Percentiles rank a stretch among this genome's conserved stretches.
Conservation (phyloP, 176 grass and related monocot genomes). For the Carex scoparia region DNA sequence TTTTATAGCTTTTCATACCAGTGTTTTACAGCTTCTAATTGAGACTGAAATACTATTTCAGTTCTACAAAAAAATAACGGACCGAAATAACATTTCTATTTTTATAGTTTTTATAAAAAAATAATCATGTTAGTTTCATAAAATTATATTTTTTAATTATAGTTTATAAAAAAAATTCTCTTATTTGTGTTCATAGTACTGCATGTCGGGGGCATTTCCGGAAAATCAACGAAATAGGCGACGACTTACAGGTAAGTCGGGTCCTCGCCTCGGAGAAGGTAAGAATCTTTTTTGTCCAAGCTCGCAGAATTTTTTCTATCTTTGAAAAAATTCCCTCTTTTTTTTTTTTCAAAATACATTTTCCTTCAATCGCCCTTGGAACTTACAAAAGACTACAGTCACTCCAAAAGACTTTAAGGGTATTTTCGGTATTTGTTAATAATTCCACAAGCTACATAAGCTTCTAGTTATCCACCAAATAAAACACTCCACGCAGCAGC, state of each 20-base stretch:
- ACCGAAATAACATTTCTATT: too few relatives aligned
- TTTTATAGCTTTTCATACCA: too few relatives aligned
- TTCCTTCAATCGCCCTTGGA: not conserved
- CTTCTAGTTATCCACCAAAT: conserved; percentile 15
- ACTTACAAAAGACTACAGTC: not conserved
- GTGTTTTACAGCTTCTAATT: too few relatives aligned
- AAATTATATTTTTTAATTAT: too few relatives aligned
- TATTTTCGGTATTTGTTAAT: conserved; percentile 19
- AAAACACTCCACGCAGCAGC: conserved; percentile 19
- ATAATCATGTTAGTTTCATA: too few relatives aligned
- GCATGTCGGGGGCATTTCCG: not conserved
- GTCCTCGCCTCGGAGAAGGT: not conserved
- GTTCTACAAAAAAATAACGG: too few relatives aligned
- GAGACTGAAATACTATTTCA: too few relatives aligned
- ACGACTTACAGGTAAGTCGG: conserved; percentile 1
- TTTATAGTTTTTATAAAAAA: too few relatives aligned
- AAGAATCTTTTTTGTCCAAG: not conserved
- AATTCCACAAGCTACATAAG: conserved; percentile 7
- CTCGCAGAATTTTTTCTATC: not conserved
- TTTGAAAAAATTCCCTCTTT: conserved; percentile 1
- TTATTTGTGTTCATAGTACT: not conserved
- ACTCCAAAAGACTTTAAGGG: not conserved
- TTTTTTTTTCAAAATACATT: not conserved
- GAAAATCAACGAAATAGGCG: not conserved
- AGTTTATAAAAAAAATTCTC: too few relatives aligned